Evolutionary conservation across 2,329 filamentous ascomycete species (phyloP), one percentile per base, ranked within the genome.

Genomic region (Didymella glomerata): DNA sequence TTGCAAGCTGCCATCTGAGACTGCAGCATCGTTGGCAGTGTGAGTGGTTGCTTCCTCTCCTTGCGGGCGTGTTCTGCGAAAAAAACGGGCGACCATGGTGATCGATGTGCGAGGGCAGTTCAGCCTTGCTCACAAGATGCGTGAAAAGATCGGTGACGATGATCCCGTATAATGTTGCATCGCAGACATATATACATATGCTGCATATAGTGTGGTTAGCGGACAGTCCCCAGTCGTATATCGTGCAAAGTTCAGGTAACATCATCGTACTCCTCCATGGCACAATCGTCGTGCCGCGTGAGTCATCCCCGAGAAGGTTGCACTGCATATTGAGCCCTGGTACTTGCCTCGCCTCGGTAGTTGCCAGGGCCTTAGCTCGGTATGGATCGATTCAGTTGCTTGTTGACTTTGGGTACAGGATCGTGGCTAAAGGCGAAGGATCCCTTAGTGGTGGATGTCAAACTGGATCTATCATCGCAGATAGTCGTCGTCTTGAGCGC

Each of bases 1-100:
- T 10, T 80, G 75, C 16, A 82, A 72, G 51, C 76, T 75, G 3
- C 81, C 80, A 57, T 80, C 77, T 3, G 61, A 64, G 34, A 74
- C 44, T n/a, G 65, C 63, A 11, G 40, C 55, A 30, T 46, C 52
- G 34, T 57, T 30, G 18, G n/a, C 45, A 27, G n/a, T 44, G n/a
- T 55, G 48, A 2, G 18, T 28, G 5, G 50, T 25, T 11, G 42
- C 20, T 18, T 44, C 22, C 7, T 16, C 41, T 16, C 54, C 48
- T 4, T 16, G 28, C 11, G 40, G 47, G 32, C 14, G 27, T 6
- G 25, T 57, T 16, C 53, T 46, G 44, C 49, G 27, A 25, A 61
- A 57, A 4, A 61, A 44, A 14, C 53, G 44, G 6, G 18, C 36
- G 16, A 30, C 45, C 58, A 61, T 61, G 10, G 16, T 54, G 51